Conservation (phyloP, 75 land plant species). For the Larix kaempferi region DNA sequence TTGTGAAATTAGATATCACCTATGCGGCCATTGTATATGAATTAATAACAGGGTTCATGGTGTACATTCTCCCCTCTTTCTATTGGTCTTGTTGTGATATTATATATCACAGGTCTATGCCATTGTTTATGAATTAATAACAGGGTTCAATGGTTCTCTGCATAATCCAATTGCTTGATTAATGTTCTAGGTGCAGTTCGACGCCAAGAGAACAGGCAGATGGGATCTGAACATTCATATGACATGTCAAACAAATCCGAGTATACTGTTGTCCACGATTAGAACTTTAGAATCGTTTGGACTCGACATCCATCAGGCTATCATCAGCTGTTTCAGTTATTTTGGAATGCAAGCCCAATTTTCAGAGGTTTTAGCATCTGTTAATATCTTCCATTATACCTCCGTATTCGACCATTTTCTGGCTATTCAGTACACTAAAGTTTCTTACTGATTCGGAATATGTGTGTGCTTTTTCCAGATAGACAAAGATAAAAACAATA, state of each 20-base stretch:
- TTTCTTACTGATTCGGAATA: neutral
- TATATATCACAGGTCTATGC: too few species aligned
- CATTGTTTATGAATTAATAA: too few species aligned
- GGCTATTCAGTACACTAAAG: neutral
- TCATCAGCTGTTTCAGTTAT: constrained; percentile 63
- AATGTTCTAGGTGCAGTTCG: constrained; percentile 31
- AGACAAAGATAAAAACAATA: constrained; percentile 12
- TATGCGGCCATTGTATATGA: too few species aligned
- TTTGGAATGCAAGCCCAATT: constrained; percentile 70
- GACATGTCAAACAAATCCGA: constrained; percentile 50
- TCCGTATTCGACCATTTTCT: neutral
- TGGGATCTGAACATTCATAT: constrained; percentile 47
- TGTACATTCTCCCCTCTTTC: too few species aligned
- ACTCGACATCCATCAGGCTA: constrained; percentile 66
- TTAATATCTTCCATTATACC: neutral
- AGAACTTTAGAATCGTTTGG: constrained; percentile 56
- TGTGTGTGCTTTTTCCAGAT: neutral
- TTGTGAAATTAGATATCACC: too few species aligned
- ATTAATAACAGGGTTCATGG: too few species aligned
- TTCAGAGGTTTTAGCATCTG: constrained; percentile 31
- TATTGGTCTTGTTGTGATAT: too few species aligned
- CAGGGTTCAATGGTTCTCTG: too few species aligned
- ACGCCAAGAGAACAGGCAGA: constrained; percentile 42
- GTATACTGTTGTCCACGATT: constrained; percentile 52
- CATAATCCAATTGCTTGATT: too few species aligned